Evolutionary conservation across 176 grass and related monocot genomes (phyloP).

Genomic region (Phyllostachys edulis): DNA sequence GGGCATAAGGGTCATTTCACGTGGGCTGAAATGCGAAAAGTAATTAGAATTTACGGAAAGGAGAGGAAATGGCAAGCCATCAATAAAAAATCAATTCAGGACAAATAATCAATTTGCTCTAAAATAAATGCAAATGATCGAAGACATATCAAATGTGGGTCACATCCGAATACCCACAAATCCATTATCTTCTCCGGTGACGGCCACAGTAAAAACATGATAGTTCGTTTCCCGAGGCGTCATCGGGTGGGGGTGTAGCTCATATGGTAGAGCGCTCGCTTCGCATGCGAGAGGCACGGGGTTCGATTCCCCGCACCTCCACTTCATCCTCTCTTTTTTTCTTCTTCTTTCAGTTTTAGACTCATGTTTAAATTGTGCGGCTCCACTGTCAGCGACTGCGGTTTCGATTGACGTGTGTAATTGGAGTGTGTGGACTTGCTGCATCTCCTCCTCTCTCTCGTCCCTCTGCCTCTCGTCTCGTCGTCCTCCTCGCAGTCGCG

Average conservation of each 20-base stretch:
- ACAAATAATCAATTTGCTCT: too few species aligned
- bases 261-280: constrained; percentile 99
- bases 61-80: too few species aligned
- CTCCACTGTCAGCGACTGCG: background rate
- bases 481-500: background rate
- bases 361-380: background rate
- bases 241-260: constrained; percentile 48
- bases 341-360: too few species aligned
- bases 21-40: too few species aligned
- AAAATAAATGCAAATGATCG: too few species aligned
- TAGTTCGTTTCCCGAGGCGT: background rate
- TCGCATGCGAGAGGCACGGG: constrained; percentile 99
- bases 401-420: background rate
- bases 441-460: constrained; percentile 8
- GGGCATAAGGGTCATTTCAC: too few species aligned
- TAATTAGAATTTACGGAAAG: too few species aligned
- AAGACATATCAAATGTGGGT: too few species aligned
- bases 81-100: too few species aligned
- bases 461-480: background rate
- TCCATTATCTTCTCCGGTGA: too few species aligned
- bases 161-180: too few species aligned
- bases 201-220: background rate
- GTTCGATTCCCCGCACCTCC: constrained; percentile 86
- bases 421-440: background rate
- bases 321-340: background rate